Evolutionary conservation across 1,139 yeast species (phyloP), one percentile per base, ranked within the genome.

Genomic region (Meyerozyma smithsonii): DNA sequence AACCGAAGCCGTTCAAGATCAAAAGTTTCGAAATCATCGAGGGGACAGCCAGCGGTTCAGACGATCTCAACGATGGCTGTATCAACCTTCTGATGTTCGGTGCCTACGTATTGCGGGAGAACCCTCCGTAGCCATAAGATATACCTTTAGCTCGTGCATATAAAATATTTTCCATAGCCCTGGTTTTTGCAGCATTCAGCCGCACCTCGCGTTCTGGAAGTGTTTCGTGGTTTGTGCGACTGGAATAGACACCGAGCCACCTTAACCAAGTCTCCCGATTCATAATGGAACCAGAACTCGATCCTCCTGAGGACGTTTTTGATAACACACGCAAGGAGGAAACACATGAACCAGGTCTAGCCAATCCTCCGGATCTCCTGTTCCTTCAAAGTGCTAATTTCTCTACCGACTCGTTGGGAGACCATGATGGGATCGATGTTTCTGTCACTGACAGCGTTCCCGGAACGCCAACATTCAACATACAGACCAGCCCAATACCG

Each of bases 21-120:
- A 60, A 62, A 34, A 69, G 75, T 42, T 84, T 81, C 59, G 92
- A 84, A 51, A 60, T 85, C 40, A 66, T 86, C 39, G 94, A 85
- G 53, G 90, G 84, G 47, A 69, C 85, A 1, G 74, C 76, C 45
- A 69, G 76, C 0, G 62, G 67, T 1, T 8, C 20, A 4, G 34
- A 16, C 10, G 15, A 17, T n/a, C 61, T 79, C 32, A 85, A 85
- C 55, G 89, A 83, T 49, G 80, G 82, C 1, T 79, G 89, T 21
- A 60, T 86, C 18, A 84, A 84, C 52, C 62, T 89, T 40, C 82
- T 84, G 46, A 63, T 84, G 42, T 88, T 90, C 56, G 92, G 84
- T 49, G 82, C 92, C 1, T 77, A 81, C 38, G 68, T 79, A 11
- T 87, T 87, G 35, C 75, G 71, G 46, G 82, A 79, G 51, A 85